Evolutionary conservation across 2,329 filamentous ascomycete genomes (phyloP).

Genomic region (Fusarium tjaetaba): DNA sequence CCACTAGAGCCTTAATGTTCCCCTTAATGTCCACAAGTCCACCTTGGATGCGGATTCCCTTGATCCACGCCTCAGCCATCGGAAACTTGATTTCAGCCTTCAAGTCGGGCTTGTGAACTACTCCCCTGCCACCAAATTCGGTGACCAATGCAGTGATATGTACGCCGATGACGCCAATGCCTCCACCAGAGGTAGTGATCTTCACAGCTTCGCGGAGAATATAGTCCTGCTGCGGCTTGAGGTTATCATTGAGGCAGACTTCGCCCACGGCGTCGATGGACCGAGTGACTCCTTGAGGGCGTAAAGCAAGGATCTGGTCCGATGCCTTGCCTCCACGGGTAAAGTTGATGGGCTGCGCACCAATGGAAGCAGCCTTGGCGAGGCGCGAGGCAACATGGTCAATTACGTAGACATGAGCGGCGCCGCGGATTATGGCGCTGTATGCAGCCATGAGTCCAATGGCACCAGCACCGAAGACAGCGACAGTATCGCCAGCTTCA

Average conservation of each 20-base stretch:
- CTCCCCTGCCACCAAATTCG: not conserved
- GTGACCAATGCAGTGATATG: not conserved
- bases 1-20: not conserved
- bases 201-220: slow-evolving; percentile 8
- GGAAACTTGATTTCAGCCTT: slow-evolving; percentile 10
- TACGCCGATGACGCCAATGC: slow-evolving; percentile 9
- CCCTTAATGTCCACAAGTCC: slow-evolving; percentile 3
- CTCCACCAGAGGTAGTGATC: not conserved
- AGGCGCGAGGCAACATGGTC: slow-evolving; percentile 16
- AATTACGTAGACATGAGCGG: slow-evolving; percentile 24
- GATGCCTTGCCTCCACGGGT: slow-evolving; percentile 20
- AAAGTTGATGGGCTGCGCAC: slow-evolving; percentile 28
- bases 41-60: not conserved
- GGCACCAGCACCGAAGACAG: slow-evolving; percentile 18
- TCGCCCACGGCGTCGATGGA: slow-evolving; percentile 14
- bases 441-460: slow-evolving; percentile 24
- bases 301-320: slow-evolving; percentile 19
- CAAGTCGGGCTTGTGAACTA: not conserved
- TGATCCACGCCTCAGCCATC: not conserved
- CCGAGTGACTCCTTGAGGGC: slow-evolving; percentile 6
- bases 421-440: slow-evolving; percentile 23
- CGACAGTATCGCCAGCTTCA: slow-evolving; percentile 18
- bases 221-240: slow-evolving; percentile 15
- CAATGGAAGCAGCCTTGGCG: slow-evolving; percentile 11
- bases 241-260: slow-evolving; percentile 4